phyloP scores from a whole-genome alignment of 129 eudicot species.

The Saposhnikovia divaricata region DNA sequence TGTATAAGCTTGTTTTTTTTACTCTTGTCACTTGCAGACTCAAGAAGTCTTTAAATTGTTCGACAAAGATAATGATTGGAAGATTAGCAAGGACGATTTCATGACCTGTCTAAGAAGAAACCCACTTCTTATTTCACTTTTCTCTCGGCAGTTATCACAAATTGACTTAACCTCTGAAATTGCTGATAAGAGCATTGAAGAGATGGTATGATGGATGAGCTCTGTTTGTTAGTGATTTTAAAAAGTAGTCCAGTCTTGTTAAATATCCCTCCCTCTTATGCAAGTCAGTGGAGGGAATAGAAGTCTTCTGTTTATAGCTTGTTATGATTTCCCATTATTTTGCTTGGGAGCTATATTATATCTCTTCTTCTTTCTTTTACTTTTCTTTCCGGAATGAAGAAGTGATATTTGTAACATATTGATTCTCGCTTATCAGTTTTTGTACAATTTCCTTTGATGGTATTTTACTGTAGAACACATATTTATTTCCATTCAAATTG shows the following conservation, averaged over 20 bases:
- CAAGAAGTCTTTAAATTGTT: conserved; percentile 47
- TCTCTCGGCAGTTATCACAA: conserved; percentile 39
- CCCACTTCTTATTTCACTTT: conserved; percentile 72
- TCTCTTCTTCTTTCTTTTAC: background rate
- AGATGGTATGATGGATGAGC: conserved; percentile 16
- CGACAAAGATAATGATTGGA: conserved; percentile 63
- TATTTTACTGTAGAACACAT: background rate
- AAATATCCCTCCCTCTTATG: background rate
- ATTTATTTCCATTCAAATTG: background rate
- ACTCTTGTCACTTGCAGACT: conserved; percentile 32
- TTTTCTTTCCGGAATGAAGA: background rate
- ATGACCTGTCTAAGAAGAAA: conserved; percentile 53
- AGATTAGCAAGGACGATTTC: conserved; percentile 71
- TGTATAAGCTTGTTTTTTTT: background rate
- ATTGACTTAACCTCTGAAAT: conserved; percentile 19
- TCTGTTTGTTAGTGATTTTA: background rate
- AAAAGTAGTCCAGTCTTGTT: background rate
- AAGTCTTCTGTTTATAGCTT: background rate
- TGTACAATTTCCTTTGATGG: background rate
- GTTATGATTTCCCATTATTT: conserved; percentile 2
- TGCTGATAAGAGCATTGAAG: conserved; percentile 18
- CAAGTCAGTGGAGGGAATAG: background rate
- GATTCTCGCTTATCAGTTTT: background rate
- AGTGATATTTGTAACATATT: background rate
- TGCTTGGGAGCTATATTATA: background rate